Evolutionary conservation across 768 basidiomycete species (phyloP).

Genomic region (Collybia sordida): DNA sequence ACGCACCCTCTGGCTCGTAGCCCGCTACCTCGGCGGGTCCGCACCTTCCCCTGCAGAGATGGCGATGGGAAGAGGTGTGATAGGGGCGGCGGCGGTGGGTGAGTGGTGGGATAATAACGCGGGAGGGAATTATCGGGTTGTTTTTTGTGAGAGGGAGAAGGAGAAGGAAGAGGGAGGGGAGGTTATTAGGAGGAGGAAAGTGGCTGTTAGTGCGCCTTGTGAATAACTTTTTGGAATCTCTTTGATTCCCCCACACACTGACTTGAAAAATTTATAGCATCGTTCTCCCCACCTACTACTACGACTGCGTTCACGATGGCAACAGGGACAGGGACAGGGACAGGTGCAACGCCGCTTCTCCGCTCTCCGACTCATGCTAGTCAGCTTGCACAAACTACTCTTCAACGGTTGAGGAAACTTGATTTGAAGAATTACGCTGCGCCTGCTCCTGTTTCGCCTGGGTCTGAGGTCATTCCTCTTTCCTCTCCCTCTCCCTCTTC

Average conservation of each 20-base stretch:
- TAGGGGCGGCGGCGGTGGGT: constrained; percentile 22
- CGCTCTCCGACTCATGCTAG: constrained; percentile 5
- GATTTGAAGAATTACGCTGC: constrained; percentile 52
- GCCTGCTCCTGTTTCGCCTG: constrained; percentile 31
- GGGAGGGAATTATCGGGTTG: constrained; percentile 74
- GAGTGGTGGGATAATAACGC: constrained; percentile 97
- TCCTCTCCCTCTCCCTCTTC: background rate
- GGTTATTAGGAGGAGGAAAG: constrained; percentile 8
- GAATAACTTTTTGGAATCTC: constrained; percentile 11
- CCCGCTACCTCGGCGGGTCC: constrained; percentile 40
- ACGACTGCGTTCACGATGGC: background rate
- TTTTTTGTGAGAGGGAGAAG: constrained; percentile 43
- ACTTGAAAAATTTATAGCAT: too few species aligned
- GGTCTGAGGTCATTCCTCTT: background rate
- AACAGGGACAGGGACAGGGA: too few species aligned
- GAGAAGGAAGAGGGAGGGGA: background rate
- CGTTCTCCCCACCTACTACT: constrained; percentile 5
- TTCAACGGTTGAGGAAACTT: constrained; percentile 34
- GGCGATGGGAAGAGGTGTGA: constrained; percentile 4
- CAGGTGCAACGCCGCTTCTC: too few species aligned
- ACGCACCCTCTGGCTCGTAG: constrained; percentile 61
- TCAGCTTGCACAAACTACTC: constrained; percentile 31
- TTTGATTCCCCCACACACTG: constrained; percentile 3
- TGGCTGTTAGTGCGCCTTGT: constrained; percentile 32
- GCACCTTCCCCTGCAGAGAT: background rate